phyloP scores from a whole-genome alignment of 2,329 filamentous ascomycete species.

The Beauveria rudraprayagi region DNA sequence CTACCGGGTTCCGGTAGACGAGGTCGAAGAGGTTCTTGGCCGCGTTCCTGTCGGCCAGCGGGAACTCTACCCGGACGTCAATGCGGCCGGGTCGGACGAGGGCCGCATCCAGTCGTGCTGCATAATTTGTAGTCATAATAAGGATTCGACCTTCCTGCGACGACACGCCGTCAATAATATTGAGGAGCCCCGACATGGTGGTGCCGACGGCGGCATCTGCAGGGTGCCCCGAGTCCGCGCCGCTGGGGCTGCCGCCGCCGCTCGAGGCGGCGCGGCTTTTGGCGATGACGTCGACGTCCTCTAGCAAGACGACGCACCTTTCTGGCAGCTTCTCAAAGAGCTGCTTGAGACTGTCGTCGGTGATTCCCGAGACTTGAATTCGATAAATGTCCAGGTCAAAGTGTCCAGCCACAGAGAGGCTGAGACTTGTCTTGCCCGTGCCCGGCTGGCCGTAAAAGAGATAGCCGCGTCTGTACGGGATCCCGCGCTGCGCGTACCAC shows the following conservation, averaged over 20 bases:
- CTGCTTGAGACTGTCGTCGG: constrained; percentile 40
- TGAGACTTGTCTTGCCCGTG: constrained; percentile 51
- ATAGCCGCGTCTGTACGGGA: constrained; percentile 41
- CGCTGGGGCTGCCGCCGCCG: not conserved
- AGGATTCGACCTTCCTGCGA: constrained; percentile 59
- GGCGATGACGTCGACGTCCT: constrained; percentile 42
- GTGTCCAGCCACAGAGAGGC: constrained; percentile 42
- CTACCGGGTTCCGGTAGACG: not conserved
- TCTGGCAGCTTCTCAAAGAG: constrained; percentile 45
- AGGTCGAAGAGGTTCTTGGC: not conserved
- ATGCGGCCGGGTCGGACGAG: constrained; percentile 55
- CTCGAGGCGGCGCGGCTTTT: not conserved
- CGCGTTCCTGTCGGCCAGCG: not conserved
- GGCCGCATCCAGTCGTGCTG: constrained; percentile 52
- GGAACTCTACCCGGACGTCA: constrained; percentile 42
- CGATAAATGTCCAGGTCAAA: constrained; percentile 44
- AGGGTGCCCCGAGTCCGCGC: not conserved
- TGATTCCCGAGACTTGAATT: constrained; percentile 41
- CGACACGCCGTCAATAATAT: constrained; percentile 60
- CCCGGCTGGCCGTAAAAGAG: constrained; percentile 57
- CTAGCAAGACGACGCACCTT: constrained; percentile 45
- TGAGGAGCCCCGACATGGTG: constrained; percentile 55
- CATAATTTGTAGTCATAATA: constrained; percentile 64
- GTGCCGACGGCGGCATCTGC: not conserved
- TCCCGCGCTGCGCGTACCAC: constrained; percentile 14